Percentiles rank a stretch among this genome's conserved stretches.
Conservation (phyloP, 2,329 filamentous ascomycete species). For the Thelonectria discophora region DNA sequence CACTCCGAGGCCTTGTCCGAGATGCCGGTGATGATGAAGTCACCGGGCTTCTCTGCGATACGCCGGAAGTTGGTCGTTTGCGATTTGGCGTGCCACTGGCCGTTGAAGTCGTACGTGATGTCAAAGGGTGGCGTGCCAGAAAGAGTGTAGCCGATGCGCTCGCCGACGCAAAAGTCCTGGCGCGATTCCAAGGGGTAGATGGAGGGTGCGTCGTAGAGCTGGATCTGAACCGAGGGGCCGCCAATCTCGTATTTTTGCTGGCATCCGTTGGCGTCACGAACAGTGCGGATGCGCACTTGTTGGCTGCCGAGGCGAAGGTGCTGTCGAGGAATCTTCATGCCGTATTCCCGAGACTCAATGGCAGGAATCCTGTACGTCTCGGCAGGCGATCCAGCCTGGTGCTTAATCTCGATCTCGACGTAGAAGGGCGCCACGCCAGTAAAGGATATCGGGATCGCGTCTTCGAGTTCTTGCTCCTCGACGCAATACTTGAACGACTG, state of each 20-base stretch:
- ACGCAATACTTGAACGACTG: constrained; percentile 97
- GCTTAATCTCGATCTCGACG: constrained; percentile 91
- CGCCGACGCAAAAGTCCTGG: constrained; percentile 92
- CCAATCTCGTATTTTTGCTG: constrained; percentile 77
- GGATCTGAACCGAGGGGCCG: constrained; percentile 83
- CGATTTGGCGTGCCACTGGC: constrained; percentile 80
- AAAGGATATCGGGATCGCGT: constrained; percentile 86
- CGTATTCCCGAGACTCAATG: constrained; percentile 77
- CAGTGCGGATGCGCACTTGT: constrained; percentile 86
- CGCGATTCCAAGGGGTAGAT: constrained; percentile 88
- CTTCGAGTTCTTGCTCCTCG: constrained; percentile 81
- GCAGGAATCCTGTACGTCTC: constrained; percentile 85
- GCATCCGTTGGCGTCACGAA: constrained; percentile 88
- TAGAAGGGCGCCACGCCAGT: constrained; percentile 88
- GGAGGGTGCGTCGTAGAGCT: constrained; percentile 90
- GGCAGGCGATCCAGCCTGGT: constrained; percentile 80
- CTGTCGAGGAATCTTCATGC: constrained; percentile 84
- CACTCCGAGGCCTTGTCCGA: constrained; percentile 91
- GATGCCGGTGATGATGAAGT: constrained; percentile 86
- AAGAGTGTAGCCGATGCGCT: constrained; percentile 90
- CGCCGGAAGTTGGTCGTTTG: constrained; percentile 87
- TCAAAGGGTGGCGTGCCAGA: constrained; percentile 93
- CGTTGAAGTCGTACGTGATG: constrained; percentile 90
- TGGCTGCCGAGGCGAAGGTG: constrained; percentile 90
- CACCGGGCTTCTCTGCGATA: constrained; percentile 88